Conservation (phyloP, 2,329 filamentous ascomycete genomes). For the Alternaria triticina region DNA sequence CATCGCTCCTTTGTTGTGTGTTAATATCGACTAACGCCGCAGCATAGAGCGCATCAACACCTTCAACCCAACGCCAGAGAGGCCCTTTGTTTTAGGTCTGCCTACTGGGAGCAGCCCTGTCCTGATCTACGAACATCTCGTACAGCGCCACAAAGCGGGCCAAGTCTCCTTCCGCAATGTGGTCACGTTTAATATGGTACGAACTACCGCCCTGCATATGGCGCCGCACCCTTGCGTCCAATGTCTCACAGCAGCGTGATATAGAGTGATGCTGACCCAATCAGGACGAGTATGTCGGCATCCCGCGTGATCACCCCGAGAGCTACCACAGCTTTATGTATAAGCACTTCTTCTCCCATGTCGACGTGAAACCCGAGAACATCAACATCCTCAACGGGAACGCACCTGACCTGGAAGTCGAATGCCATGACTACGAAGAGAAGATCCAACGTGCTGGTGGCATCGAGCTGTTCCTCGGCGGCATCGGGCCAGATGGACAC, state of each 20-base stretch:
- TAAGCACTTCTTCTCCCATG: conserved; percentile 86
- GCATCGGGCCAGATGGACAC: conserved; percentile 85
- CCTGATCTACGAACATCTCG: conserved; percentile 77
- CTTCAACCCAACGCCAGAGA: conserved; percentile 73
- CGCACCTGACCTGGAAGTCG: conserved; percentile 73
- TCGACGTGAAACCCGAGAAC: conserved; percentile 80
- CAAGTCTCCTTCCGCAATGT: conserved; percentile 87
- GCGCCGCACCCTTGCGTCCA: conserved; percentile 19
- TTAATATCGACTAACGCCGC: conserved; percentile 30
- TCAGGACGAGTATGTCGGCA: conserved; percentile 84
- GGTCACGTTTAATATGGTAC: conserved; percentile 89
- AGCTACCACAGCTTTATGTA: conserved; percentile 95
- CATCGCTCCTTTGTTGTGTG: conserved; percentile 27
- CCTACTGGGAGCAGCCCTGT: conserved; percentile 84
- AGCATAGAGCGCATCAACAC: conserved; percentile 73
- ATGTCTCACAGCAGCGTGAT: conserved; percentile 26
- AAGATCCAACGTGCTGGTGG: conserved; percentile 76
- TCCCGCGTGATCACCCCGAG: conserved; percentile 81
- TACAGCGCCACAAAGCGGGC: conserved; percentile 72
- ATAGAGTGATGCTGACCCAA: conserved; percentile 27
- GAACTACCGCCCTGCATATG: conserved; percentile 25
- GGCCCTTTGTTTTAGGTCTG: conserved; percentile 81
- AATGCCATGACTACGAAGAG: conserved; percentile 80
- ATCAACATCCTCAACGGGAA: conserved; percentile 87
- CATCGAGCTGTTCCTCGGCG: conserved; percentile 85